phyloP scores from a whole-genome alignment of 139 green algal genomes.

The Chlorella vulgaris region DNA sequence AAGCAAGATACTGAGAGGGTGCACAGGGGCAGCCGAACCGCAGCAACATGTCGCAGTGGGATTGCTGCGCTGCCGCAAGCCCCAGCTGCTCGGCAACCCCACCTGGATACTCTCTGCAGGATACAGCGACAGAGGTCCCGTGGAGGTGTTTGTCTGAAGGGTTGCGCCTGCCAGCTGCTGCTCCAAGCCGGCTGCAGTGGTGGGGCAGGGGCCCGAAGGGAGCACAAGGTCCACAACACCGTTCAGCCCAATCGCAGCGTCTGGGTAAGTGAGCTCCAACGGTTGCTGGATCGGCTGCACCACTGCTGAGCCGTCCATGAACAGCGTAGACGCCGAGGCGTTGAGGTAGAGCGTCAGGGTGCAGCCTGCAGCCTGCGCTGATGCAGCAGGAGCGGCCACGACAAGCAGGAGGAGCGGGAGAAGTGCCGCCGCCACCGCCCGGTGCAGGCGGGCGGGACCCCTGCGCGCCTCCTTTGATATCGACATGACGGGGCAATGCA shows the following conservation, averaged over 20 bases:
- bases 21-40: neutral
- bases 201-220: conserved; percentile 6
- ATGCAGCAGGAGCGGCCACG: neutral
- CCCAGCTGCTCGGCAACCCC: neutral
- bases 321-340: neutral
- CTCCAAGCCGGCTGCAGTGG: neutral
- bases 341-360: conserved; percentile 18
- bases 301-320: conserved; percentile 14
- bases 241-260: neutral
- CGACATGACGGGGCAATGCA: too few species aligned
- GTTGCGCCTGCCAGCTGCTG: conserved; percentile 12
- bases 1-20: too few species aligned
- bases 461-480: too few species aligned
- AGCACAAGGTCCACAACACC: conserved; percentile 13
- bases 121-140: conserved; percentile 14
- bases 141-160: neutral
- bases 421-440: neutral
- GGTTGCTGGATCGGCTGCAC: neutral
- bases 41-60: neutral
- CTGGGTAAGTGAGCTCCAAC: neutral
- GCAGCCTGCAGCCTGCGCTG: neutral
- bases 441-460: too few species aligned
- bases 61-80: neutral
- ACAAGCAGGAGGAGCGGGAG: neutral
- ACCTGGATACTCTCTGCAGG: conserved; percentile 1